Evolutionary conservation across 345 rosid genomes (phyloP), one percentile per base, ranked within the genome.

Genomic region (Balakata baccata): DNA sequence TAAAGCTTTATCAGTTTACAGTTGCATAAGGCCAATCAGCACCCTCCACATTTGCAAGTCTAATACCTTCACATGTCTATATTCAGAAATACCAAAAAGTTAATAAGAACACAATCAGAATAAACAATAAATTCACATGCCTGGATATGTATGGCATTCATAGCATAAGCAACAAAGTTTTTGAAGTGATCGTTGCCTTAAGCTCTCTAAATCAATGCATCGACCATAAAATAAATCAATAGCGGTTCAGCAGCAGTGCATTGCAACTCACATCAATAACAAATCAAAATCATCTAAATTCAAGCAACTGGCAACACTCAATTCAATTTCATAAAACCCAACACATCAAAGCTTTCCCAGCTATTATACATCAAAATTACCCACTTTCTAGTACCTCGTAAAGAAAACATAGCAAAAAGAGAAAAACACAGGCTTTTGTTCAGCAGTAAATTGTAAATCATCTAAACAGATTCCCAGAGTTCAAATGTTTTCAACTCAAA

Each of bases 141-240:
- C 34, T 29, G 34, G 1, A 29, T 29, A 29, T 29, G 34, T 29
- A 29, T 29, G 34, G 34, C 34, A 29, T 29, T 29, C 34, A 29
- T 29, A 29, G 34, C 34, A 29, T 29, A 2, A 29, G 34, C 1
- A 29, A 29, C 2, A 29, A 29, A 29, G 34, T 29, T 29, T 29
- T 50, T 63, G 13, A 52, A 65, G 38, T 60, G 64, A 66, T 47
- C 46, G 67, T 18, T 46, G 54, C 68, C 57, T 75, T 13, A 20
- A 46, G 70, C 13, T 29, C 61, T 67, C 49, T 38, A 68, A 60
- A 58, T 64, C 23, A 66, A 11, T 8, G 53, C 16, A 68, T 51
- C 38, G 45, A 10, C 4, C 41, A 78, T 50, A 54, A 62, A 39
- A 43, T 38, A 22, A 66, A 56, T 6, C 22, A 69, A 25, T 57